Base-by-base conservation (phyloP, 2,329 filamentous ascomycete genomes). In the Exophiala viscosa region DNA sequence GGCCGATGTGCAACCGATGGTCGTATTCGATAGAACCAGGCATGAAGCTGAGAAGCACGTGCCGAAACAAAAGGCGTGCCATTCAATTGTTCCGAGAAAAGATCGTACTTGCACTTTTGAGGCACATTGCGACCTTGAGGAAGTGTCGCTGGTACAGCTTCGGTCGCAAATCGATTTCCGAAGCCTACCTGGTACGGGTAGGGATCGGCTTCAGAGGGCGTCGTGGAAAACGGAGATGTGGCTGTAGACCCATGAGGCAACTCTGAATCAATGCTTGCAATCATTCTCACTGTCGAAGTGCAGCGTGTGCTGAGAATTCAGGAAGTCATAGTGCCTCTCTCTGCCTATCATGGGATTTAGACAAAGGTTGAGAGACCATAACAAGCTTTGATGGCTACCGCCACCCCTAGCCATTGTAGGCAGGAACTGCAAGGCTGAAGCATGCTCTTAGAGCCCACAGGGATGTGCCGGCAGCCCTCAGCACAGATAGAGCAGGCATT, bases 31-130 rank as follows among this genome's bases (percentile, higher is more conserved):
- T 82, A 81, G 14, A 35, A 35, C 33, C 71, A 72, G 65, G n/a
- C 72, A 62, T 82, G 79, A 64, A 79, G 77, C 65, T 82, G 82
- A 64, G 76, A 73, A 61, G 76, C 71, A 38, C 79, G 72, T 5
- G 78, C 78, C 8, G 79, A 78, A 41, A 79, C 78, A 64, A 83
- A 83, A 23, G 79, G 78, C 2, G 79, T 81, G 14, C 79, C 80
- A n/a, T 78, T 81, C 3, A 83, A 70, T 65, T 83, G 68, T 17
- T 54, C 66, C 1, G 65, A 63, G 33, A 66, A 68, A 2, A 70
- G 48, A 1, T 67, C 68, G 34, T 69, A 70, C 2, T 65, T 64
- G 40, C 69, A 67, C 45, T 65, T 66, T 8, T 67, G 66, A 28
- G 68, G 68, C 36, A 54, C 68, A 50, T 70, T 70, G 48, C 69